Base-by-base conservation (phyloP, 2,329 filamentous ascomycete genomes). In the Bipolaris bicolor region DNA sequence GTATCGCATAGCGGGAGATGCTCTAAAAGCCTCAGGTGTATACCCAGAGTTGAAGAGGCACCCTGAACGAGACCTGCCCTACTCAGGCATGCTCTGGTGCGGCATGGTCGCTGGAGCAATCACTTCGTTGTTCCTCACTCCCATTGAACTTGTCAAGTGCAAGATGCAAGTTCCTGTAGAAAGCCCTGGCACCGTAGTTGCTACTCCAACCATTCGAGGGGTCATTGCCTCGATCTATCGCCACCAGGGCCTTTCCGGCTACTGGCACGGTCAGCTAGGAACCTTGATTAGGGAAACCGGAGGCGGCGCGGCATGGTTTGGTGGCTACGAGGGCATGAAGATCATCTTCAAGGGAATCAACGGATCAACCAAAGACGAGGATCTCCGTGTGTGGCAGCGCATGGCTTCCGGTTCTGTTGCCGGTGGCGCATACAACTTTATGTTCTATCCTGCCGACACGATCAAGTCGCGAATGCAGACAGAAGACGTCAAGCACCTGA, bases 401-500 rank as follows among this genome's bases (percentile, higher is more conserved):
- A 91, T 96, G 71, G 74, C 91, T 18, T 91, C 93, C 1, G 94
- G 94, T 40, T 94, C 94, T 2, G 86, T 88, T 7, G 95, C 94
- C 3, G 95, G 95, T 51, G 90, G 97, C 80, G 88, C 88, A 34
- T 99, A 99, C 80, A 99, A 99, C 76, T 98, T 98, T 74, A 80
- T 96, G 20, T 97, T 98, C 82, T 99, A 95, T 75, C 95, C 95
- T 0, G 95, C 95, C 48, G 95, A 99, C 75, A 99, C 95, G 0
- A 90, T 99, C 81, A 99, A 99, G 80, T 96, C 91, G 16, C 88
- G 94, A 46, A 97, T 99, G 88, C 95, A 99, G 79, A 99, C 95
- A 0, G 85, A 90, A 51, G 89, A 92, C 5, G 81, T 91, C 41
- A 84, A 83, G 31, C 80, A 77, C 11, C 66, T 82, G 7, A 78